phyloP scores from a whole-genome alignment of 345 rosid genomes.

The Sonneratia caseolaris region DNA sequence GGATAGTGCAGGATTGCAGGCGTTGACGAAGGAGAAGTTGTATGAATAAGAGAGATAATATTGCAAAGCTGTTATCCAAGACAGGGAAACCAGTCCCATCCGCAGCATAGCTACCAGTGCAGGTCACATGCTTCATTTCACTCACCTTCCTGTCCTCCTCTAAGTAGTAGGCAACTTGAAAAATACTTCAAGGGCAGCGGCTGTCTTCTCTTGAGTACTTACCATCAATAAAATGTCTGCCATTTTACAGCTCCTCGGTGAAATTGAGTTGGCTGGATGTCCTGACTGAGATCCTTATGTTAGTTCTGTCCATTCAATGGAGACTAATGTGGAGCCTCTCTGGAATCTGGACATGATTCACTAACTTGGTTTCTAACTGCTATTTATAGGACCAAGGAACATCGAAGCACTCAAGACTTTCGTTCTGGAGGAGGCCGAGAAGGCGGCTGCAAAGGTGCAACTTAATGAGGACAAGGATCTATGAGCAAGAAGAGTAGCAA shows the following conservation, averaged over 20 bases:
- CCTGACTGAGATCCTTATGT: background rate
- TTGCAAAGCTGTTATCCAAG: background rate
- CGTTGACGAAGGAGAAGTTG: constrained; percentile 44
- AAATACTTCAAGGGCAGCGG: background rate
- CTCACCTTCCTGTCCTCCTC: background rate
- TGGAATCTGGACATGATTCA: background rate
- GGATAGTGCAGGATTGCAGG: background rate
- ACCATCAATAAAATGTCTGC: background rate
- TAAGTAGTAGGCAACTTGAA: background rate
- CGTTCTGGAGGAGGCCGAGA: constrained; percentile 70
- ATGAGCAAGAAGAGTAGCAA: background rate
- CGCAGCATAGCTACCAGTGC: background rate
- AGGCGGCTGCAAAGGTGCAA: constrained; percentile 60
- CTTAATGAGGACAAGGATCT: constrained; percentile 48
- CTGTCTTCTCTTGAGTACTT: background rate
- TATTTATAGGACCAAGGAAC: constrained; percentile 29
- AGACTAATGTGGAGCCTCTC: background rate
- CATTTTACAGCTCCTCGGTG: too few species aligned
- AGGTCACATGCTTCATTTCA: background rate
- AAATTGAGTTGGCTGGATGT: background rate
- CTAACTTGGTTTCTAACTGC: background rate
- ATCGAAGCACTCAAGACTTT: constrained; percentile 60
- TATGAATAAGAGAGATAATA: background rate
- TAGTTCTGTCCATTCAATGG: background rate
- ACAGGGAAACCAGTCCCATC: background rate